Evolutionary conservation across 108 stramenopile genomes (phyloP).

Genomic region (Chaetoceros tenuissimus): DNA sequence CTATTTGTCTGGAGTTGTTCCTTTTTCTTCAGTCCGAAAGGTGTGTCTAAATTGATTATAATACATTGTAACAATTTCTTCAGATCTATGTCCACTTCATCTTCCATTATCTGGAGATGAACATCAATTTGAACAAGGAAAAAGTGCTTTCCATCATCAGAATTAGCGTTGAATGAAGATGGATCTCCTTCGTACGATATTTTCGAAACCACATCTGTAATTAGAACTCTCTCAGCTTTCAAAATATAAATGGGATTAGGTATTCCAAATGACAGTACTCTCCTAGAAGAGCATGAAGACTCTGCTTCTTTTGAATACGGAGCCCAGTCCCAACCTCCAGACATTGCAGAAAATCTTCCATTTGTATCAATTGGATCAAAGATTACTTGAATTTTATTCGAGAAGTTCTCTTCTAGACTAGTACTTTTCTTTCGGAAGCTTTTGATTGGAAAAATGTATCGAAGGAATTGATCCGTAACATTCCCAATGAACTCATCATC

Average conservation of each 20-base stretch:
- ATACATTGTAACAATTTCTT: too few relatives aligned
- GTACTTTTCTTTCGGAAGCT: background rate
- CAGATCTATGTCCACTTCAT: background rate
- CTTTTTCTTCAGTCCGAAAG: too few relatives aligned
- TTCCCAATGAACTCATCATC: constrained; percentile 22
- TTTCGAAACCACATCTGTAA: constrained; percentile 32
- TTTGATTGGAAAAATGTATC: constrained; percentile 12
- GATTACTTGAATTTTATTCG: constrained; percentile 17
- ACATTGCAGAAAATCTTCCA: constrained; percentile 31
- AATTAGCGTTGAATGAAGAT: constrained; percentile 7
- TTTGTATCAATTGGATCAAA: constrained; percentile 36
- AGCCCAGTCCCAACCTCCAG: constrained; percentile 52
- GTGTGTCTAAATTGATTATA: too few relatives aligned
- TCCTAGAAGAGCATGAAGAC: constrained; percentile 7
- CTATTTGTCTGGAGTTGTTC: too few relatives aligned
- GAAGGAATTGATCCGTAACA: constrained; percentile 35
- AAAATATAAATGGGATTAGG: constrained; percentile 23
- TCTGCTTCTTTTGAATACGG: constrained; percentile 21
- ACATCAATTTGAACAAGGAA: constrained; percentile 21
- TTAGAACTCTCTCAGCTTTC: background rate
- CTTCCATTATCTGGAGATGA: constrained; percentile 1
- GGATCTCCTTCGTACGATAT: constrained; percentile 21
- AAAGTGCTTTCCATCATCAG: background rate
- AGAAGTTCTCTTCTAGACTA: background rate
- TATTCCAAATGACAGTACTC: constrained; percentile 26